Conservation (phyloP, 495 filamentous ascomycete species). For the Tuber melanosporum region DNA sequence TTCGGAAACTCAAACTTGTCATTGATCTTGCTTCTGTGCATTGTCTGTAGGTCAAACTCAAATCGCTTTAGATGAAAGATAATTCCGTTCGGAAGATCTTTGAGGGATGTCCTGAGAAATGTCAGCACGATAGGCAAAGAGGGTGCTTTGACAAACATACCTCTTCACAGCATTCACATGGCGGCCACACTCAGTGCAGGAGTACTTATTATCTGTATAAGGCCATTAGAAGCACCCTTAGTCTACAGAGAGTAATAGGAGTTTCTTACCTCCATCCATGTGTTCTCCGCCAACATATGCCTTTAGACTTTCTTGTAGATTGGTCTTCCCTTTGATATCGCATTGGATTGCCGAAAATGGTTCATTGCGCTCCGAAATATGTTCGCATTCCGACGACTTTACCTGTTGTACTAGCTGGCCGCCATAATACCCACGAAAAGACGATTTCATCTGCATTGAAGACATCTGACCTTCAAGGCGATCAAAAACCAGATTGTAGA, state of each 20-base stretch:
- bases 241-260: constrained; percentile 16
- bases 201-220: constrained; percentile 83
- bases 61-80: constrained; percentile 97
- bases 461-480: constrained; percentile 80
- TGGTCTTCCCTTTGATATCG: constrained; percentile 88
- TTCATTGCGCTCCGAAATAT: constrained; percentile 85
- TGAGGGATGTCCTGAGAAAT: constrained; percentile 65
- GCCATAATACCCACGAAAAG: constrained; percentile 78
- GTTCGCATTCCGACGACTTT: constrained; percentile 85
- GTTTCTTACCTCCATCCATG: constrained; percentile 75
- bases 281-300: constrained; percentile 94
- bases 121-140: constrained; percentile 29
- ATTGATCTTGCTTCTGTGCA: constrained; percentile 88
- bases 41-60: constrained; percentile 81
- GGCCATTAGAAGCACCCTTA: constrained; percentile 35
- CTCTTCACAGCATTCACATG: constrained; percentile 94
- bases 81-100: constrained; percentile 86
- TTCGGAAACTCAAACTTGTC: constrained; percentile 84
- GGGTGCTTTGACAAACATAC: constrained; percentile 42
- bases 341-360: constrained; percentile 94
- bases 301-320: constrained; percentile 76
- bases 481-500: constrained; percentile 89
- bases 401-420: constrained; percentile 92
- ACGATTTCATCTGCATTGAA: constrained; percentile 59
- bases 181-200: constrained; percentile 80